A percentile compares a stretch with the other conserved stretches of the same genome.
Conservation (phyloP, 139 green algal species). For the Micractinium conductrix region DNA sequence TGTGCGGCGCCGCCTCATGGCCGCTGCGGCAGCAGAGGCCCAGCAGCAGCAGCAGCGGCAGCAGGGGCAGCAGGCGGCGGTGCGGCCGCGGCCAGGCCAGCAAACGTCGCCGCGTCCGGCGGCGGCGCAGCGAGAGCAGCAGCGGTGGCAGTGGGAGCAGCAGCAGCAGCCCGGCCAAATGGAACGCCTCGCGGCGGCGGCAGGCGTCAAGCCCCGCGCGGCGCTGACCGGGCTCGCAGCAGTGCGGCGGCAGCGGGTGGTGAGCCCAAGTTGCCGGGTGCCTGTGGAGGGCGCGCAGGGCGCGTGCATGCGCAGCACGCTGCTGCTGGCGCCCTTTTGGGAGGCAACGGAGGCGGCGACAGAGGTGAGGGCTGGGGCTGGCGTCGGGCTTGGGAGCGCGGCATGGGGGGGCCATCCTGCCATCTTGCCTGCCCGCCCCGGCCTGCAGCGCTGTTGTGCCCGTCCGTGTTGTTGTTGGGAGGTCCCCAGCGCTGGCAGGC, state of each 20-base stretch:
- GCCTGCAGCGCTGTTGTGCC: background rate
- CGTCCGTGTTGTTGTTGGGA: too few relatives aligned
- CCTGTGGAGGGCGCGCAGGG: background rate
- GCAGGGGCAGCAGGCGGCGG: background rate
- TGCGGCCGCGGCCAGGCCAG: too few relatives aligned
- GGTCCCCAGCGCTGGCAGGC: too few relatives aligned
- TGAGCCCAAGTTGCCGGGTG: background rate
- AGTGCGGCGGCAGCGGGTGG: background rate
- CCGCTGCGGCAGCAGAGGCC: background rate
- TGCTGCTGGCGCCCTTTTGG: background rate
- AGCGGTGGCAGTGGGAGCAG: background rate
- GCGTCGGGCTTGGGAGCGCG: background rate
- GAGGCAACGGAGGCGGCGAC: background rate
- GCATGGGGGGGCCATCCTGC: background rate
- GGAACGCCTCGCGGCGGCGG: conserved; percentile 1
- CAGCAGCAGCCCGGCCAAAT: background rate
- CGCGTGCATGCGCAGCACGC: background rate
- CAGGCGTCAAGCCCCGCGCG: background rate
- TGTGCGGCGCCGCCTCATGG: background rate
- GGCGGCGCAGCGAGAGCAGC: background rate
- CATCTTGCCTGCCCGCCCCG: background rate
- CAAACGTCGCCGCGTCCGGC: background rate
- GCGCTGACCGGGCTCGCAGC: background rate
- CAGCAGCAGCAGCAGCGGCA: background rate
- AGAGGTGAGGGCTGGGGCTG: background rate